phyloP scores from a whole-genome alignment of 2,329 filamentous ascomycete species.

The Simplicillium sp. region DNA sequence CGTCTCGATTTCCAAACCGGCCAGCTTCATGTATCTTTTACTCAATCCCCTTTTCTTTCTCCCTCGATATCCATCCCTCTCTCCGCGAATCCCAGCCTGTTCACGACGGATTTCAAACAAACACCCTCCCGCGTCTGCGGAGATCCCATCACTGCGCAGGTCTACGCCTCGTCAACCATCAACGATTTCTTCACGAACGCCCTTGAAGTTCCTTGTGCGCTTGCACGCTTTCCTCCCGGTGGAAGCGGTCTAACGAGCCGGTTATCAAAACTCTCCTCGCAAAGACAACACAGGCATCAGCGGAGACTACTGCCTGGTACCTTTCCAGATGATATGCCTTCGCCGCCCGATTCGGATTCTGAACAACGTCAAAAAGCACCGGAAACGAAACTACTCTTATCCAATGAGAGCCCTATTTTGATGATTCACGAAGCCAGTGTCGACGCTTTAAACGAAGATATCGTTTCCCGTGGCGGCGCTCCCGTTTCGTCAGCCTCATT shows the following conservation, averaged over 20 bases:
- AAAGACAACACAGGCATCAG: slow-evolving; percentile 39
- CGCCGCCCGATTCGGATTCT: slow-evolving; percentile 48
- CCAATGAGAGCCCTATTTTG: slow-evolving; percentile 91
- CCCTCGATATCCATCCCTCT: slow-evolving; percentile 45
- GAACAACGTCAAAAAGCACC: slow-evolving; percentile 21
- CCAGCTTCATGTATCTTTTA: slow-evolving; percentile 51
- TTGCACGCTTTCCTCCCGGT: slow-evolving; percentile 74
- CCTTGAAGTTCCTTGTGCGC: slow-evolving; percentile 68
- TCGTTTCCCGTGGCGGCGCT: slow-evolving; percentile 52
- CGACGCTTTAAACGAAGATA: slow-evolving; percentile 64
- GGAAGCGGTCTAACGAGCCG: slow-evolving; percentile 50
- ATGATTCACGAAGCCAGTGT: slow-evolving; percentile 75
- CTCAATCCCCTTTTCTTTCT: slow-evolving; percentile 17
- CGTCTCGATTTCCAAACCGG: slow-evolving; percentile 60
- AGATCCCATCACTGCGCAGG: slow-evolving; percentile 61
- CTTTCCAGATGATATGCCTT: slow-evolving; percentile 40
- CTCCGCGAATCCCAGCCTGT: slow-evolving; percentile 55
- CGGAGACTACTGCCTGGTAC: slow-evolving; percentile 36
- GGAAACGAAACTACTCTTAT: slow-evolving; percentile 57
- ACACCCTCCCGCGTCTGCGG: slow-evolving; percentile 68
- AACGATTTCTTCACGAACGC: slow-evolving; percentile 69
- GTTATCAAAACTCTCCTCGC: slow-evolving; percentile 62
- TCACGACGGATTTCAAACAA: slow-evolving; percentile 29
- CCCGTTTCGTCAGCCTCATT: slow-evolving; percentile 67
- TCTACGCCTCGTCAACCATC: slow-evolving; percentile 57